Percentiles rank a stretch among this genome's conserved stretches.
phyloP scores from a whole-genome alignment of 2,329 filamentous ascomycete species.

The Neobulgaria alba region DNA sequence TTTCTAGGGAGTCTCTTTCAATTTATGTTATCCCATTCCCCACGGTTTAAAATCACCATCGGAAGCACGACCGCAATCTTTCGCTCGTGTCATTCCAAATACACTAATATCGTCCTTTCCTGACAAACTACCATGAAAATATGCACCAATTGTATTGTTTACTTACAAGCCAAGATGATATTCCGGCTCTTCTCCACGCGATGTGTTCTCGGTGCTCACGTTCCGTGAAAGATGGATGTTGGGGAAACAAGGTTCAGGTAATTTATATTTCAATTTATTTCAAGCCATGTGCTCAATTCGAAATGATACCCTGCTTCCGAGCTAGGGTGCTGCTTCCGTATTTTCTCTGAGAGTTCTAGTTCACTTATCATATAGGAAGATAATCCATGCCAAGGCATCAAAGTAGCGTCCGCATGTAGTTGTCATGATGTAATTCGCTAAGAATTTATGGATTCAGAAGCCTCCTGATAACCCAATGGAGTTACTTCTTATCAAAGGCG shows the following conservation, averaged over 20 bases:
- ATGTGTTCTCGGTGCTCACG: neutral
- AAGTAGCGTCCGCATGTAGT: too few species aligned
- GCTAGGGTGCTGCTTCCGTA: neutral
- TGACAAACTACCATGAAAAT: too few species aligned
- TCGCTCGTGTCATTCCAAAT: neutral
- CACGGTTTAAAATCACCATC: neutral
- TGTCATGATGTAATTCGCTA: too few species aligned
- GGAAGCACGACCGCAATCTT: neutral
- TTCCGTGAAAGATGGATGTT: neutral
- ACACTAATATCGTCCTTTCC: too few species aligned
- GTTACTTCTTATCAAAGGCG: too few species aligned
- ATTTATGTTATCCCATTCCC: too few species aligned
- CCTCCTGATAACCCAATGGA: too few species aligned
- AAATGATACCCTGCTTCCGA: neutral
- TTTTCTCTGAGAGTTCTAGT: neutral
- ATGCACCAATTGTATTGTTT: neutral
- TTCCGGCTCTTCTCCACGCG: neutral
- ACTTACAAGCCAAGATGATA: neutral
- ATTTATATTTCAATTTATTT: slow-evolving; percentile 2
- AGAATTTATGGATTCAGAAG: too few species aligned
- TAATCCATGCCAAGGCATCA: neutral
- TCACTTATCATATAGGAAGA: neutral
- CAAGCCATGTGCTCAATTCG: neutral
- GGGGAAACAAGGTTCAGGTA: neutral
- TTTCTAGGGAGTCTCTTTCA: too few species aligned